A percentile compares a stretch with the other conserved stretches of the same genome.
phyloP scores from a whole-genome alignment of 208 protist species.

The Leishmania aethiopica region DNA sequence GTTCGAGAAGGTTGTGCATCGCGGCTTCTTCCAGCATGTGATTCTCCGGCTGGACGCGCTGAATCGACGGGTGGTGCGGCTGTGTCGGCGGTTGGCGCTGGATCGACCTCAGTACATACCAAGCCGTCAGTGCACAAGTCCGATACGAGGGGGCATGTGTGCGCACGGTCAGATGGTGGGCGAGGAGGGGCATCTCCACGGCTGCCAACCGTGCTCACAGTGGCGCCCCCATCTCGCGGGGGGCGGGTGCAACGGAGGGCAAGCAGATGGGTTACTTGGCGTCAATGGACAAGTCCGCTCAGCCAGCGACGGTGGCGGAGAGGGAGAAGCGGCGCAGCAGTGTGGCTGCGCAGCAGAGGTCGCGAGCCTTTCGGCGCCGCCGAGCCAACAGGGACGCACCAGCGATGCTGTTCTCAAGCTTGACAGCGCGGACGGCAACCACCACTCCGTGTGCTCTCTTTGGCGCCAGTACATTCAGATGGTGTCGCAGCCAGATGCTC shows the following conservation, averaged over 20 bases:
- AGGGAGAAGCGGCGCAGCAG: not conserved
- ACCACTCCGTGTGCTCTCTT: not conserved
- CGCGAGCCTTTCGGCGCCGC: not conserved
- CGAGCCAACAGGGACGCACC: not conserved
- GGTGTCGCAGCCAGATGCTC: not conserved
- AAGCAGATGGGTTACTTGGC: not conserved
- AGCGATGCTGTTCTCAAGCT: too few relatives aligned
- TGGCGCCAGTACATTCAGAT: conserved; percentile 10
- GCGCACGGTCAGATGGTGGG: not conserved
- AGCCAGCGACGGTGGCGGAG: not conserved
- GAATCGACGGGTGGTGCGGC: conserved; percentile 13
- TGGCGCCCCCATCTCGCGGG: not conserved
- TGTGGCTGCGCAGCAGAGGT: not conserved
- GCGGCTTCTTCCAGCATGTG: conserved; percentile 16
- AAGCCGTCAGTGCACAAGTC: not conserved
- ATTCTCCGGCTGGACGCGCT: conserved; percentile 3
- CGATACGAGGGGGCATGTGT: too few relatives aligned
- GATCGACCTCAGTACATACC: conserved; percentile 27
- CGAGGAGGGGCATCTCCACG: not conserved
- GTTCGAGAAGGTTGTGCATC: conserved; percentile 26
- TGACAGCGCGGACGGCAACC: not conserved
- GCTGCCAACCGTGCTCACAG: not conserved
- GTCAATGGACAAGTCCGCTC: not conserved
- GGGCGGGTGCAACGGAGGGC: not conserved
- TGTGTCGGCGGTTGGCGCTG: conserved; percentile 20